Percentiles rank a stretch among this genome's conserved stretches.
Conservation (phyloP, 2,329 filamentous ascomycete species). For the Cadophora malorum region DNA sequence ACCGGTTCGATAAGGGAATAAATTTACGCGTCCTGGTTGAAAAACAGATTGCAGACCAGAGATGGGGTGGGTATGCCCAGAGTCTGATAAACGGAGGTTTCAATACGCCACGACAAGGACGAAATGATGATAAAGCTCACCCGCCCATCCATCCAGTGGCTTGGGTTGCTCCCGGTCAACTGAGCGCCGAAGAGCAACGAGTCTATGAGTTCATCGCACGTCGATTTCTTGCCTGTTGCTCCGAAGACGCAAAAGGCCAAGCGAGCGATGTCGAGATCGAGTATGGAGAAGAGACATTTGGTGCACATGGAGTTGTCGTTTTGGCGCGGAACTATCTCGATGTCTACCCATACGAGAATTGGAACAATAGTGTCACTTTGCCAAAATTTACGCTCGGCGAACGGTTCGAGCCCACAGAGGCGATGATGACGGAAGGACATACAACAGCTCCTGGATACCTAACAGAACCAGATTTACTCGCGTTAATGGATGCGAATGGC, state of each 20-base stretch:
- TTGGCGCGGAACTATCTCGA: conserved; percentile 91
- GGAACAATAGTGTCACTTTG: conserved; percentile 85
- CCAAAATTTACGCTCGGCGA: conserved; percentile 83
- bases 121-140: conserved; percentile 95
- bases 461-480: conserved; percentile 94
- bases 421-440: conserved; percentile 88
- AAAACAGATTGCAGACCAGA: conserved; percentile 78
- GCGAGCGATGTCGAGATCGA: conserved; percentile 84
- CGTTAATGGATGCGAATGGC: conserved; percentile 97
- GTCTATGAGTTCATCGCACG: conserved; percentile 94
- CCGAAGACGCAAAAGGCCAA: conserved; percentile 89
- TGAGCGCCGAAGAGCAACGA: conserved; percentile 72
- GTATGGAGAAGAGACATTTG: conserved; percentile 85
- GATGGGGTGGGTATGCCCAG: conserved; percentile 84
- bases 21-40: conserved; percentile 80
- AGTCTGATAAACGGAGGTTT: conserved; percentile 78
- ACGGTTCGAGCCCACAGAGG: conserved; percentile 85
- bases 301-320: conserved; percentile 82
- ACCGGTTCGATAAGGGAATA: conserved; percentile 91
- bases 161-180: conserved; percentile 69
- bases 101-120: conserved; percentile 79
- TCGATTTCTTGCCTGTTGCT: conserved; percentile 93
- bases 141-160: conserved; percentile 95
- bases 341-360: conserved; percentile 95
- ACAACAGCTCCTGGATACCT: conserved; percentile 85